A percentile compares a stretch with the other conserved stretches of the same genome.
phyloP scores from a whole-genome alignment of 306 rosid species.

The Cucurbita argyrosperma region DNA sequence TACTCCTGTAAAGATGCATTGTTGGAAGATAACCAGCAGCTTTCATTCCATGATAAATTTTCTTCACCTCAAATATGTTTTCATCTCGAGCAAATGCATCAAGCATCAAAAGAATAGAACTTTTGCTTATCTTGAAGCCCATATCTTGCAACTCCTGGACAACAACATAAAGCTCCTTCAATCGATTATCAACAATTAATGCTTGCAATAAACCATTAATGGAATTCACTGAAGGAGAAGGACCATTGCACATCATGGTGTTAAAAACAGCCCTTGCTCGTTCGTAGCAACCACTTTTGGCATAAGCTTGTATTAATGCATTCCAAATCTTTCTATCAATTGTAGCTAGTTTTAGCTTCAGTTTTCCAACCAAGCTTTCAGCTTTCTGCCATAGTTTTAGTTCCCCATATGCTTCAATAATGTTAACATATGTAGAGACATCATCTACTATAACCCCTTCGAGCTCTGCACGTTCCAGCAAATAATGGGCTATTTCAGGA shows the following conservation, averaged over 20 bases:
- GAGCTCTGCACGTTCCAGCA: conserved; percentile 47
- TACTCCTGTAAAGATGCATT: conserved; percentile 68
- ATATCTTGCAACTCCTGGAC: conserved; percentile 90
- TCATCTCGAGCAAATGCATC: conserved; percentile 79
- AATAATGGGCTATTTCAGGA: conserved; percentile 82
- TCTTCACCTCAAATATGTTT: conserved; percentile 75
- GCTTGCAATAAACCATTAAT: conserved; percentile 74
- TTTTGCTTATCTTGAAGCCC: conserved; percentile 78
- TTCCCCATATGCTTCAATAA: conserved; percentile 68
- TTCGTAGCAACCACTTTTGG: conserved; percentile 73
- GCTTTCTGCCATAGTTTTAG: conserved; percentile 79
- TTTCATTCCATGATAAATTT: conserved; percentile 87
- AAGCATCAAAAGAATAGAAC: conserved; percentile 74
- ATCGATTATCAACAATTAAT: conserved; percentile 59
- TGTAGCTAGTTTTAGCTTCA: conserved; percentile 33
- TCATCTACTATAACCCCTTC: conserved; percentile 29
- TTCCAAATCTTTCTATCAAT: conserved; percentile 84
- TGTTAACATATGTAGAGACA: conserved; percentile 28
- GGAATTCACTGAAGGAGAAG: conserved; percentile 71
- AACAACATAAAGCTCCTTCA: conserved; percentile 72
- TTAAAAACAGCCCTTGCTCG: conserved; percentile 87
- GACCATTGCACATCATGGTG: conserved; percentile 89
- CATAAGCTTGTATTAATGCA: conserved; percentile 78
- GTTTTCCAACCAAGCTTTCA: conserved; percentile 74
- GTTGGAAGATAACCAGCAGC: conserved; percentile 90